Evolutionary conservation across 495 filamentous ascomycete species (phyloP).

Genomic region (Trichocladium antarcticum): DNA sequence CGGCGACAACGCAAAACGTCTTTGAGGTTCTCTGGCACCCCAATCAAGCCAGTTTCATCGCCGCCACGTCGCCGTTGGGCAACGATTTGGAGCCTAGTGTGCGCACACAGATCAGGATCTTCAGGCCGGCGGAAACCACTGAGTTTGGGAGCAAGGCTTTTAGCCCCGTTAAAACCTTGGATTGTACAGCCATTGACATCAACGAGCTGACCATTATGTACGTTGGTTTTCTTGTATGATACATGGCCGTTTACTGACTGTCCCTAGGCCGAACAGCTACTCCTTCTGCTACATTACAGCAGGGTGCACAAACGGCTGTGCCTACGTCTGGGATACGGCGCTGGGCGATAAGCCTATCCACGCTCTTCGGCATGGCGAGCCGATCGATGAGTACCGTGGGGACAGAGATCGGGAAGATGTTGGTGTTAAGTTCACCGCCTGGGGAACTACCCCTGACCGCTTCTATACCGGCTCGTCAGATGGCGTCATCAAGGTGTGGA

Average conservation of each 20-base stretch:
- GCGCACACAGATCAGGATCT: slow-evolving; percentile 43
- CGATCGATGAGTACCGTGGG: slow-evolving; percentile 51
- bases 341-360: slow-evolving; percentile 47
- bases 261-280: slow-evolving; percentile 32
- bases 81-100: slow-evolving; percentile 32
- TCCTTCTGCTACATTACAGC: slow-evolving; percentile 56
- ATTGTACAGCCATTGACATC: slow-evolving; percentile 75
- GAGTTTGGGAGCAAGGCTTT: slow-evolving; percentile 27
- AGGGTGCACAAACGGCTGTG: slow-evolving; percentile 71
- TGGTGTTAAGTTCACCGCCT: slow-evolving; percentile 69
- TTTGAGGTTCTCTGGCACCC: slow-evolving; percentile 79
- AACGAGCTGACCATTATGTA: slow-evolving; percentile 66
- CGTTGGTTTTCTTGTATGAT: slow-evolving; percentile 17
- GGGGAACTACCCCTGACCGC: slow-evolving; percentile 57
- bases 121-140: slow-evolving; percentile 19
- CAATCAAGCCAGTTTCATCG: slow-evolving; percentile 43
- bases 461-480: slow-evolving; percentile 90
- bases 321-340: slow-evolving; percentile 77
- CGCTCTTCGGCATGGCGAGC: slow-evolving; percentile 54
- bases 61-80: slow-evolving; percentile 47
- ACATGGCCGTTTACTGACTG: slow-evolving; percentile 18
- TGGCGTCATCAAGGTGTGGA: slow-evolving; percentile 77
- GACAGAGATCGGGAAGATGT: slow-evolving; percentile 60
- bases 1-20: slow-evolving; percentile 53
- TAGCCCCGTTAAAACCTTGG: slow-evolving; percentile 35